A percentile compares a stretch with the other conserved stretches of the same genome.
phyloP scores from a whole-genome alignment of 228 moss, liverwort and hornwort genomes.

The Sphagnum fallax region DNA sequence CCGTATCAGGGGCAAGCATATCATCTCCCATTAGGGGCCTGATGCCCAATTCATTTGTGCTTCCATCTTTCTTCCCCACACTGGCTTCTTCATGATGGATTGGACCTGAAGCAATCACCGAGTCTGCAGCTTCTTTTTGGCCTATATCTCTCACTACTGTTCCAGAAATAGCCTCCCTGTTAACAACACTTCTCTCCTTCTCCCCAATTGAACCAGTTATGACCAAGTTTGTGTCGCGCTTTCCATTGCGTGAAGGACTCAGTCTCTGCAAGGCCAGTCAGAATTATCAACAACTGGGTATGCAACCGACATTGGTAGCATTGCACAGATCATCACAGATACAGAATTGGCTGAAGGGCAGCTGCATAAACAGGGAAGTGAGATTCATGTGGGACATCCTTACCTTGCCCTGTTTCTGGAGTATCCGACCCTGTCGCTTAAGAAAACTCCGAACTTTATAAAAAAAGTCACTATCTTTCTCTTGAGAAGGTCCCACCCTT shows the following conservation, averaged over 20 bases:
- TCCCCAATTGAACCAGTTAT: no score
- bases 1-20: background rate
- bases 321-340: no score
- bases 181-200: no score
- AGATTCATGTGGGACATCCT: background rate
- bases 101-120: no score
- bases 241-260: background rate
- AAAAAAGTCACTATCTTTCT: conserved; percentile 61
- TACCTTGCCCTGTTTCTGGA: conserved; percentile 44
- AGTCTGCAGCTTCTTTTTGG: no score
- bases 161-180: no score
- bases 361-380: no score
- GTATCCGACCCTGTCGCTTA: conserved; percentile 46
- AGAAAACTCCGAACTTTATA: conserved; percentile 63
- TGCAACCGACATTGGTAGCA: no score
- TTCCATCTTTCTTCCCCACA: conserved; percentile 19
- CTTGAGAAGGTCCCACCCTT: conserved; percentile 19
- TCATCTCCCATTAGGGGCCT: conserved; percentile 37
- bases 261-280: background rate
- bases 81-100: conserved; percentile 8
- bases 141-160: no score
- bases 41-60: conserved; percentile 32
- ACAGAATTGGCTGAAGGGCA: no score
- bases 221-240: no score
- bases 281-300: no score